Conservation (phyloP, 1,139 yeast genomes). For the Eremothecium cymbalariae region DNA sequence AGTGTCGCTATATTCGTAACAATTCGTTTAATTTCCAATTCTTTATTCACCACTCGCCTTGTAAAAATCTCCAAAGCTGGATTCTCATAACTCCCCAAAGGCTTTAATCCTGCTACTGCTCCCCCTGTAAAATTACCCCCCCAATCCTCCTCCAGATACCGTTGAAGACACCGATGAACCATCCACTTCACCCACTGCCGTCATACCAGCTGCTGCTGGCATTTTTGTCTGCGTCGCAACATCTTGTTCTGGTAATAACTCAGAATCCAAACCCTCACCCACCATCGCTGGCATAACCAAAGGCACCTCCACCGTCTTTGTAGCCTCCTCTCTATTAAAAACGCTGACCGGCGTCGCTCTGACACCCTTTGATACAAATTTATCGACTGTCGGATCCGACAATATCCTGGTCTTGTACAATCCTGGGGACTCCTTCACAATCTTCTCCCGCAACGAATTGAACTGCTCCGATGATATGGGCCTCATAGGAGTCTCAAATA, state of each 20-base stretch:
- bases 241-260: no score
- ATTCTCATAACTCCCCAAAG: constrained; percentile 25
- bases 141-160: no score
- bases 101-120: no score
- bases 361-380: neutral
- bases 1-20: constrained; percentile 31
- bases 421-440: constrained; percentile 23
- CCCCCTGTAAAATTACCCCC: no score
- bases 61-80: constrained; percentile 33
- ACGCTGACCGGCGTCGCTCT: constrained; percentile 1
- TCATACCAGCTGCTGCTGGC: neutral
- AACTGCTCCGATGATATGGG: constrained; percentile 25
- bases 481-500: constrained; percentile 20
- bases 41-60: constrained; percentile 33
- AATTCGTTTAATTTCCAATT: constrained; percentile 33
- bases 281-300: neutral
- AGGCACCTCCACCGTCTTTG: neutral
- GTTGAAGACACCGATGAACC: neutral
- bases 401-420: constrained; percentile 16
- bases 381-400: constrained; percentile 10
- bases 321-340: neutral
- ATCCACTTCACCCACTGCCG: neutral
- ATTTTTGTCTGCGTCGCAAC: constrained; percentile 5
- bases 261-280: no score
- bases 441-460: constrained; percentile 18